A percentile compares a stretch with the other conserved stretches of the same genome.
Conservation (phyloP, 2,329 filamentous ascomycete species). For the Aspergillus nomiae region DNA sequence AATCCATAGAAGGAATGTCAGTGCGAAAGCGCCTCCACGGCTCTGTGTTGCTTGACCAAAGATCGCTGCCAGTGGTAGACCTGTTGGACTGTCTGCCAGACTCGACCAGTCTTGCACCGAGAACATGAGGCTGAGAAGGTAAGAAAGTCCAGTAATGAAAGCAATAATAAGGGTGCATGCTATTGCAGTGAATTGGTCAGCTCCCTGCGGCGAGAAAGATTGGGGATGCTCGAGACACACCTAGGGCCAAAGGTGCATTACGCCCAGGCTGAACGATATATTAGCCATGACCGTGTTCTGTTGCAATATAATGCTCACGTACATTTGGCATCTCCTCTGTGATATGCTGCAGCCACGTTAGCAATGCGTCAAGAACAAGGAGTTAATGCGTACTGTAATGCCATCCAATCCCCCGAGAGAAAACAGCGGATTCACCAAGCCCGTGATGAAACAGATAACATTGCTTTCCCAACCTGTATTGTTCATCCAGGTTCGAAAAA, state of each 20-base stretch:
- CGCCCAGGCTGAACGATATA: constrained; percentile 27
- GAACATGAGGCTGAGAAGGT: constrained; percentile 56
- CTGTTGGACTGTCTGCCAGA: constrained; percentile 38
- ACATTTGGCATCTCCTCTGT: constrained; percentile 56
- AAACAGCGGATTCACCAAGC: constrained; percentile 53
- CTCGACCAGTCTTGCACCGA: constrained; percentile 51
- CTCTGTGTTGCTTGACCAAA: constrained; percentile 61
- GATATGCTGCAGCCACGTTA: constrained; percentile 40
- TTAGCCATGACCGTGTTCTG: background rate
- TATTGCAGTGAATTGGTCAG: constrained; percentile 20
- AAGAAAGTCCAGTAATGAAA: constrained; percentile 53
- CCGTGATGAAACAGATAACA: constrained; percentile 54
- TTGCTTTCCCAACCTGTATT: constrained; percentile 56
- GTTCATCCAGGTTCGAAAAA: constrained; percentile 56
- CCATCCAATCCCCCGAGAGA: constrained; percentile 52
- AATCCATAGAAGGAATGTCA: constrained; percentile 47
- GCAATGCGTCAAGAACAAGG: background rate
- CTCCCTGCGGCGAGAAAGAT: background rate
- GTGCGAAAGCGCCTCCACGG: constrained; percentile 52
- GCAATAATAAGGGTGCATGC: constrained; percentile 53
- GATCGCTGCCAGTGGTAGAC: constrained; percentile 67
- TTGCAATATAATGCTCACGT: constrained; percentile 20
- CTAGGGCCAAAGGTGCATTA: constrained; percentile 36
- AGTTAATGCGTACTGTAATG: constrained; percentile 34
- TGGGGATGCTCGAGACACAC: constrained; percentile 9